Conservation (phyloP, 1,139 yeast genomes). For the Pichia cactophila region DNA sequence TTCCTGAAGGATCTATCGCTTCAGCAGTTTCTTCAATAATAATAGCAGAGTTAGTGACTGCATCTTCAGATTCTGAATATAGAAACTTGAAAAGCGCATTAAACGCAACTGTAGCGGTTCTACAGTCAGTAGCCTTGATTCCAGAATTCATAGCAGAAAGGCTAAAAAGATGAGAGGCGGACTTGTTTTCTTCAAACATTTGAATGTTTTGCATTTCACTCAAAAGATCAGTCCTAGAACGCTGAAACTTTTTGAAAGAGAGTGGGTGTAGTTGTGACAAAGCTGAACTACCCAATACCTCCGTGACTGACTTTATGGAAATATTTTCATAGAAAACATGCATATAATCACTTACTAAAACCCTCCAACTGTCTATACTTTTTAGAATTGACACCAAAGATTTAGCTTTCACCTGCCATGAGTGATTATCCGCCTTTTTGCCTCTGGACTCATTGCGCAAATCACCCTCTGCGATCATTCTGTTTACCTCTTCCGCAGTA, state of each 20-base stretch:
- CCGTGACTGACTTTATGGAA: not conserved
- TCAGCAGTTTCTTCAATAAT: not conserved
- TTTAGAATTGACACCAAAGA: not conserved
- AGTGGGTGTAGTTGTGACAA: not conserved
- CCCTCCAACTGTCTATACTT: not conserved
- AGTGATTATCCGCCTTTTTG: not conserved
- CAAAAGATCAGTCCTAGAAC: not conserved
- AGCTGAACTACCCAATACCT: not conserved
- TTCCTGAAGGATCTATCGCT: not conserved
- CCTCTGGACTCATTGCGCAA: not conserved
- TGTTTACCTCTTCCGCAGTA: not conserved
- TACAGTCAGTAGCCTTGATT: not conserved
- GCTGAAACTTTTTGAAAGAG: not conserved
- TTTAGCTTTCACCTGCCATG: not conserved
- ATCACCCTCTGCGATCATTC: not conserved
- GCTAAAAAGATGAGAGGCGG: not conserved
- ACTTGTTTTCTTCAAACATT: not conserved
- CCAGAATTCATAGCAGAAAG: not conserved
- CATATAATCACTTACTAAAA: not conserved
- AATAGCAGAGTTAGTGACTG: not conserved
- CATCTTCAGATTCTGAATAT: not conserved
- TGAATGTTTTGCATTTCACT: not conserved
- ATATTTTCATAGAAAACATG: not conserved
- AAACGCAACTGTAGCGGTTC: not conserved
- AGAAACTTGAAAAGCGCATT: not conserved